A percentile compares a stretch with the other conserved stretches of the same genome.
phyloP scores from a whole-genome alignment of 1,284 basidiomycete species.

The Sporisorium scitamineum region DNA sequence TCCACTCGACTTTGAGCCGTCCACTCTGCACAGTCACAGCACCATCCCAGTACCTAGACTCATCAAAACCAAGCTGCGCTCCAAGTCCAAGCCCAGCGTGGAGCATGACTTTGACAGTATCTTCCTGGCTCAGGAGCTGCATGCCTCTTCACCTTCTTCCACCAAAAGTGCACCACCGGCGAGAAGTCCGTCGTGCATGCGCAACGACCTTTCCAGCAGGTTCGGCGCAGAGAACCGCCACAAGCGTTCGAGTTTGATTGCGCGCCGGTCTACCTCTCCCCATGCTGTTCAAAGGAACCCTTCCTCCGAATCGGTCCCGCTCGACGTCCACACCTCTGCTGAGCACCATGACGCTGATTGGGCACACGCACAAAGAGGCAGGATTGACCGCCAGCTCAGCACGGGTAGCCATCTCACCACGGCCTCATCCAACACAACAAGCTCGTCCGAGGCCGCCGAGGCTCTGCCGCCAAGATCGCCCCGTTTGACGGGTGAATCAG shows the following conservation, averaged over 20 bases:
- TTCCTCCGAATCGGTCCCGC: not conserved
- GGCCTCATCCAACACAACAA: constrained; percentile 10
- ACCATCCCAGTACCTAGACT: constrained; percentile 18
- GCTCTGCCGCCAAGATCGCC: constrained; percentile 24
- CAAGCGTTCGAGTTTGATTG: constrained; percentile 18
- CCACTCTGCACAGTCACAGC: constrained; percentile 6
- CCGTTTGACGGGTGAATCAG: constrained; percentile 11
- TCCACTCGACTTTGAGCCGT: constrained; percentile 12
- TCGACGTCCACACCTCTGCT: constrained; percentile 6
- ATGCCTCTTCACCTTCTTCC: constrained; percentile 1
- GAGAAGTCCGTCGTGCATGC: constrained; percentile 9
- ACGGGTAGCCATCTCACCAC: constrained; percentile 21
- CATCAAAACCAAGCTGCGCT: constrained; percentile 35
- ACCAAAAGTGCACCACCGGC: constrained; percentile 2
- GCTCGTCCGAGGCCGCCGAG: constrained; percentile 9
- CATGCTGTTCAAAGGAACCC: constrained; percentile 4
- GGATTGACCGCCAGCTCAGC: constrained; percentile 29
- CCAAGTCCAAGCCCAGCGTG: constrained; percentile 40
- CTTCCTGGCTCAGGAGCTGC: constrained; percentile 68
- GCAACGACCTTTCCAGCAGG: constrained; percentile 7
- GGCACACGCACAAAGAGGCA: not conserved
- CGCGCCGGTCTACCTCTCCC: constrained; percentile 20
- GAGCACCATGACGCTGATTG: constrained; percentile 1
- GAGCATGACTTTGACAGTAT: constrained; percentile 58
- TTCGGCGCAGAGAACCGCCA: constrained; percentile 10